These are phyloP conservation scores for Carex pumila DNA, from an alignment of 176 grass and related monocot genomes.

Conservation along the genomic window DNA sequence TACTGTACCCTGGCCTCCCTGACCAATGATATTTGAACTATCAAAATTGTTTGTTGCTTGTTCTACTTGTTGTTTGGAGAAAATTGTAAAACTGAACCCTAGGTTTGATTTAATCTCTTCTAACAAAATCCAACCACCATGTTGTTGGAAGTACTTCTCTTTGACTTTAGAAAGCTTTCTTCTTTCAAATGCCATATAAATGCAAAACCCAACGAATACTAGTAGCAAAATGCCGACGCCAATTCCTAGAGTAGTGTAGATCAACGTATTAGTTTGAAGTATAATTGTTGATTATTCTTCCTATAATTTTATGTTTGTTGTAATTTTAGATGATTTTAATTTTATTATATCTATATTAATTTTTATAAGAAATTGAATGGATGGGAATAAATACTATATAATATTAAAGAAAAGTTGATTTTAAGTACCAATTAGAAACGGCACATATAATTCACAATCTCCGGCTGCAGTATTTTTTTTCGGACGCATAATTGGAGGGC, in stretches of 20 bases:
- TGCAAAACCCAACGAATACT: not conserved
- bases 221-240: not conserved
- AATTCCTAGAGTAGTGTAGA: not conserved
- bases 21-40: not conserved
- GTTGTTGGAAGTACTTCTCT: constrained; percentile 24
- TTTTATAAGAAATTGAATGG: not conserved
- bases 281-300: not conserved
- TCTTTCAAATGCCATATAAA: constrained; percentile 10
- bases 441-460: not conserved
- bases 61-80: constrained; percentile 27
- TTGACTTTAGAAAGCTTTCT: constrained; percentile 28
- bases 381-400: not conserved
- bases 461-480: not conserved
- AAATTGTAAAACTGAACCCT: not conserved
- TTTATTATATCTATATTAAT: not conserved
- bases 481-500: not conserved
- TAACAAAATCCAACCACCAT: constrained; percentile 24
- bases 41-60: constrained; percentile 26
- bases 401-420: not conserved
- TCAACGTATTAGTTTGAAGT: not conserved
- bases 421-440: not conserved
- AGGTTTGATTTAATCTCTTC: constrained; percentile 19
- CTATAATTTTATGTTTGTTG: not conserved
- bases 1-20: constrained; percentile 22
- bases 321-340: not conserved